Evolutionary conservation across 2,329 filamentous ascomycete genomes (phyloP).

Genomic region (Ophiostoma fasciatum): DNA sequence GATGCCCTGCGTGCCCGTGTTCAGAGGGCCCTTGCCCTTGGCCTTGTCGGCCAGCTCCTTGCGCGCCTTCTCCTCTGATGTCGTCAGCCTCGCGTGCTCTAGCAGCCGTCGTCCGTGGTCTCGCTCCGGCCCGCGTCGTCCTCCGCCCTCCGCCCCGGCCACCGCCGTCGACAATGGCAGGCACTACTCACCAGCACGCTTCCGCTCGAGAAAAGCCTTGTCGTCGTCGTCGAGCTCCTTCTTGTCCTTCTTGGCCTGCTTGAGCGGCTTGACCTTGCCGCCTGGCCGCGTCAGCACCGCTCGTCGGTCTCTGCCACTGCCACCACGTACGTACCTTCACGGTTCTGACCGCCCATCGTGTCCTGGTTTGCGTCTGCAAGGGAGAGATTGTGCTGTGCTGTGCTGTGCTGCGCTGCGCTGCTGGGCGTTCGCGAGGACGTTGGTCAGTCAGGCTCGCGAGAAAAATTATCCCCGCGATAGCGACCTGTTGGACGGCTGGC

Average conservation of each 20-base stretch:
- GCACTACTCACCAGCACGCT: slow-evolving; percentile 56
- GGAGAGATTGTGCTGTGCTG: too few relatives aligned
- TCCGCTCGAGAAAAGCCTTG: slow-evolving; percentile 67
- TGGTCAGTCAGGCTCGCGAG: slow-evolving; percentile 6
- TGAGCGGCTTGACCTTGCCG: slow-evolving; percentile 73
- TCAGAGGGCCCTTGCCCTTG: slow-evolving; percentile 77
- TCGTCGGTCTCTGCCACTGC: slow-evolving; percentile 10
- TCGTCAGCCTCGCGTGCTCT: background rate
- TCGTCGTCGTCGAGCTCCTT: slow-evolving; percentile 83
- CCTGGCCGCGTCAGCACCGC: slow-evolving; percentile 42
- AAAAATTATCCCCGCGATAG: slow-evolving; percentile 5
- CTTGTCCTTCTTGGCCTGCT: slow-evolving; percentile 73
- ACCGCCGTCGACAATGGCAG: too few relatives aligned
- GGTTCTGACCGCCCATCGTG: slow-evolving; percentile 51
- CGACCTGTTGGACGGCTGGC: background rate
- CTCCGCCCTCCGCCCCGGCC: background rate
- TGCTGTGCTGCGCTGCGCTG: too few relatives aligned
- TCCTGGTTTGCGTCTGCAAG: background rate
- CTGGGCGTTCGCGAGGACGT: too few relatives aligned
- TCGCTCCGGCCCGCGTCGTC: too few relatives aligned
- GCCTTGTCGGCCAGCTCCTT: slow-evolving; percentile 74
- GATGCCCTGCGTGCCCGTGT: slow-evolving; percentile 74
- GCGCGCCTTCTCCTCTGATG: slow-evolving; percentile 63
- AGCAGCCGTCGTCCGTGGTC: background rate
- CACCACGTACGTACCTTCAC: slow-evolving; percentile 37